These are phyloP conservation scores for Clitopilus passeckerianus DNA, from an alignment of 768 basidiomycete species.

Conservation along the genomic window DNA sequence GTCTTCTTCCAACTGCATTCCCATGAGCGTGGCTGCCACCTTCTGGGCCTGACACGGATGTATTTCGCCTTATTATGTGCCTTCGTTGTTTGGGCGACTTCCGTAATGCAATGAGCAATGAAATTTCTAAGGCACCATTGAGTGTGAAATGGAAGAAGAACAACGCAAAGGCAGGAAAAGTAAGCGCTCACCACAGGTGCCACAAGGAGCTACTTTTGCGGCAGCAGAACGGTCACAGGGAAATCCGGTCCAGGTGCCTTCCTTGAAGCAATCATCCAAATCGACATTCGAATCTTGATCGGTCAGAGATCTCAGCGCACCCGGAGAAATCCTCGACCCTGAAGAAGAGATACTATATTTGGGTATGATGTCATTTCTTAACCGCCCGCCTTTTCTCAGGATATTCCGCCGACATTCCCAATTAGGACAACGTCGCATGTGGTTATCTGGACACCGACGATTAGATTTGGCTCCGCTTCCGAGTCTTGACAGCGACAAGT, in stretches of 20 bases:
- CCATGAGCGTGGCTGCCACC: too few relatives aligned
- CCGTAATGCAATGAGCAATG: neutral
- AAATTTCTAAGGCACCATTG: neutral
- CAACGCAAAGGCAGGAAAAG: neutral
- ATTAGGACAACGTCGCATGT: neutral
- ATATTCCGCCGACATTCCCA: neutral
- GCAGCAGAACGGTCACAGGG: neutral
- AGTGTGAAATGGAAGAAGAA: neutral
- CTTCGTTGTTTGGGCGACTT: neutral
- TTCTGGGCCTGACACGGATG: neutral
- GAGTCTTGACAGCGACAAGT: neutral
- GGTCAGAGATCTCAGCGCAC: neutral
- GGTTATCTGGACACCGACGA: neutral
- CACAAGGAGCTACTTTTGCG: neutral
- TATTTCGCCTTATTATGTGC: neutral
- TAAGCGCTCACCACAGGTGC: neutral
- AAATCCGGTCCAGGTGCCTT: neutral
- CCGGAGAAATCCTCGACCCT: slow-evolving; percentile 1
- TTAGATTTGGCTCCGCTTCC: neutral
- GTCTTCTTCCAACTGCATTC: too few relatives aligned
- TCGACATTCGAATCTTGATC: neutral
- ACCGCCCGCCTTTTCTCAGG: neutral
- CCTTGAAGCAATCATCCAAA: neutral
- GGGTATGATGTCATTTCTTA: neutral
- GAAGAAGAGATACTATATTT: neutral